A percentile compares a stretch with the other conserved stretches of the same genome.
phyloP scores from a whole-genome alignment of 2,329 filamentous ascomycete genomes.

The Pseudogymnoascus sp. region DNA sequence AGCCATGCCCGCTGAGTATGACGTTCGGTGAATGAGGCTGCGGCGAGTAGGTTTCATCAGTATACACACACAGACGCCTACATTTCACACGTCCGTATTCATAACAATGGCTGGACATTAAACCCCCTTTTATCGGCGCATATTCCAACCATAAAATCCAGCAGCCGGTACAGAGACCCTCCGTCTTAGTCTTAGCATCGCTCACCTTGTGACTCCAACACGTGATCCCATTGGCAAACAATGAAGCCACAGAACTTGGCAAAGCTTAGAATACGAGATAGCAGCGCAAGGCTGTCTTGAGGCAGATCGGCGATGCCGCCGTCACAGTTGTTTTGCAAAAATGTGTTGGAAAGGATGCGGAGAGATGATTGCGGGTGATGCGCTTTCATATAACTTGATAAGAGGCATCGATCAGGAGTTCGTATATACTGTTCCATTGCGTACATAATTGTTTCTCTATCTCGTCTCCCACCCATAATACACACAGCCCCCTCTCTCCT shows the following conservation, averaged over 20 bases:
- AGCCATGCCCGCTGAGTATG: background rate
- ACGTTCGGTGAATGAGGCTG: background rate
- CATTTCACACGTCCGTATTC: background rate
- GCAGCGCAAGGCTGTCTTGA: background rate
- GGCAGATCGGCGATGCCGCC: background rate
- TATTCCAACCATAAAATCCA: background rate
- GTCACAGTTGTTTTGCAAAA: background rate
- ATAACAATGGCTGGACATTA: background rate
- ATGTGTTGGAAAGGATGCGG: background rate
- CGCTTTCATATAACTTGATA: background rate
- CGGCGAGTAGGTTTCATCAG: background rate
- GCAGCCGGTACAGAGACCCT: background rate
- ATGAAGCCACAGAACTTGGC: background rate
- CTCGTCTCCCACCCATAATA: background rate
- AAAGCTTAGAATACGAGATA: background rate
- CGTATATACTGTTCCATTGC: background rate
- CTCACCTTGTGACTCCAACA: background rate
- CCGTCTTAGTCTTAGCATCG: background rate
- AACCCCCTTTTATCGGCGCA: background rate
- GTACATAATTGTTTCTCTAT: background rate
- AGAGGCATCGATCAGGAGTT: background rate
- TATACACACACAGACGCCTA: background rate
- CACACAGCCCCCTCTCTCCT: background rate
- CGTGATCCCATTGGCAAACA: background rate
- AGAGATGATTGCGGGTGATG: background rate